A percentile compares a stretch with the other conserved stretches of the same genome.
Conservation (phyloP, 1,139 yeast species). For the Scheffersomyces quercinus region DNA sequence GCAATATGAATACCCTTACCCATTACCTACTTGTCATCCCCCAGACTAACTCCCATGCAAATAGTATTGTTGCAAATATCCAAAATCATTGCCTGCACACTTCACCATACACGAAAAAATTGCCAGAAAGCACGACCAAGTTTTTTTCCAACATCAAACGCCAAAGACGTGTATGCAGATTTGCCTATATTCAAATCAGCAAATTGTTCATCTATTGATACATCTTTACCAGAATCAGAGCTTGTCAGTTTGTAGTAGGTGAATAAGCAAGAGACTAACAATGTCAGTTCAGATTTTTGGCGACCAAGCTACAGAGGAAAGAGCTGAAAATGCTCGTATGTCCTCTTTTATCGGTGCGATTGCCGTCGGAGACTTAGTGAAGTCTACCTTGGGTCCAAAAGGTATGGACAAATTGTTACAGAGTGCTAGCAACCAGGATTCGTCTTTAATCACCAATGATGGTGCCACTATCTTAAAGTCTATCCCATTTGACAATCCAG, state of each 20-base stretch:
- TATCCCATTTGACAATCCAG: slow-evolving; percentile 96
- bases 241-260: neutral
- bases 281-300: slow-evolving; percentile 92
- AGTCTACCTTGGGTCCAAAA: slow-evolving; percentile 95
- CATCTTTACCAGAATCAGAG: neutral
- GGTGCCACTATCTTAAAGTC: slow-evolving; percentile 96
- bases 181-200: too few species aligned
- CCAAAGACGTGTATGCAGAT: neutral
- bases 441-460: slow-evolving; percentile 87
- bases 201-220: neutral
- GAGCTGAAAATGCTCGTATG: slow-evolving; percentile 97
- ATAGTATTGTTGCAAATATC: too few species aligned
- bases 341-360: slow-evolving; percentile 98
- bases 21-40: too few species aligned
- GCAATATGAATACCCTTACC: too few species aligned
- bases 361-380: slow-evolving; percentile 96
- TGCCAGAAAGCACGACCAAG: too few species aligned
- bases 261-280: neutral
- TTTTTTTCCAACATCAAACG: neutral
- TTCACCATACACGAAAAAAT: too few species aligned
- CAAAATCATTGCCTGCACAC: too few species aligned
- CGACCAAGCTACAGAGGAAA: slow-evolving; percentile 95
- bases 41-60: too few species aligned
- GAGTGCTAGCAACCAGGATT: slow-evolving; percentile 74
- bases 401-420: slow-evolving; percentile 97